These are phyloP conservation scores for Groenewaldozyma sp. DNA, from an alignment of 1,139 yeast species.

Conservation along the genomic window DNA sequence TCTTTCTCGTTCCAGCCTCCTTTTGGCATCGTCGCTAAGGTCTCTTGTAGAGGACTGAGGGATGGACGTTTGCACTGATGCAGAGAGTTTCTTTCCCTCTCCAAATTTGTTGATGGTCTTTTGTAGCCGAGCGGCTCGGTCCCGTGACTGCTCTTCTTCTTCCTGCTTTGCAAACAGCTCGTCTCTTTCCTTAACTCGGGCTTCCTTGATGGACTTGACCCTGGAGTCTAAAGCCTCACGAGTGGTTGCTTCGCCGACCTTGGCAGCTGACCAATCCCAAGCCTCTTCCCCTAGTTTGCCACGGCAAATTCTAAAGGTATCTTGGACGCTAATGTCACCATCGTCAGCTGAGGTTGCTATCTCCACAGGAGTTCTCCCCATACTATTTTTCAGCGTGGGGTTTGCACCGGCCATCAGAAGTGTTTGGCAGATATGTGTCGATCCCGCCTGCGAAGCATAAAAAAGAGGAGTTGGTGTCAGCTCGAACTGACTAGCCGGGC, in stretches of 20 bases:
- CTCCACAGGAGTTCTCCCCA: slow-evolving; percentile 61
- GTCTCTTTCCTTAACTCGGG: slow-evolving; percentile 28
- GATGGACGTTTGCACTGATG: slow-evolving; percentile 21
- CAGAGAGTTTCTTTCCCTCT: slow-evolving; percentile 31
- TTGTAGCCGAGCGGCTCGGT: slow-evolving; percentile 24
- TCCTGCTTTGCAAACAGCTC: slow-evolving; percentile 19
- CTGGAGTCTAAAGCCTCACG: slow-evolving; percentile 47
- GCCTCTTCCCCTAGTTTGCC: slow-evolving; percentile 44
- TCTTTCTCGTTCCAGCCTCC: slow-evolving; percentile 81
- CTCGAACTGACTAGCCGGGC: slow-evolving; percentile 45
- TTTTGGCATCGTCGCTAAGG: slow-evolving; percentile 59
- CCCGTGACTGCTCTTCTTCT: slow-evolving; percentile 26
- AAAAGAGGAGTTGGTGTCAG: slow-evolving; percentile 71
- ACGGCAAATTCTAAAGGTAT: slow-evolving; percentile 43
- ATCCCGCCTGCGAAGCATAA: slow-evolving; percentile 62
- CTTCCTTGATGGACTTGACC: slow-evolving; percentile 11
- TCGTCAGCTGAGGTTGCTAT: slow-evolving; percentile 33
- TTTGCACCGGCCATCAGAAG: slow-evolving; percentile 60
- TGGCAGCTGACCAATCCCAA: slow-evolving; percentile 64
- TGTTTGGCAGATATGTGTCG: slow-evolving; percentile 57
- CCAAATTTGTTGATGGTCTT: slow-evolving; percentile 25
- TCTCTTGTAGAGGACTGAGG: slow-evolving; percentile 24
- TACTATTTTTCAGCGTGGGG: slow-evolving; percentile 46
- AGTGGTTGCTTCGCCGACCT: slow-evolving; percentile 56
- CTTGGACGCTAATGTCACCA: slow-evolving; percentile 47